Evolutionary conservation across 2,329 filamentous ascomycete species (phyloP).

Genomic region (Trichoderma sp.): DNA sequence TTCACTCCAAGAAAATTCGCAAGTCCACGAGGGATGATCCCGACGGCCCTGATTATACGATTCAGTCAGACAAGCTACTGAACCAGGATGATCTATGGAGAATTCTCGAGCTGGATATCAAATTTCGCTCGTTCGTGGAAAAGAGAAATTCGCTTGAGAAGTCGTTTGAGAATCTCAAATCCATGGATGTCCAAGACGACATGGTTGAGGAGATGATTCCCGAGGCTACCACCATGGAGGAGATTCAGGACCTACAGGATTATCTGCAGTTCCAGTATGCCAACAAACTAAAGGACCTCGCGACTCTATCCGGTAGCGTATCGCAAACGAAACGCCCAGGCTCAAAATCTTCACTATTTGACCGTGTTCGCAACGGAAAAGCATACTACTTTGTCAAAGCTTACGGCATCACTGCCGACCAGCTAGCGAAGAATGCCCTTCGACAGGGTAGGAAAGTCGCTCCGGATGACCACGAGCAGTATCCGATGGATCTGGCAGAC

Average conservation of each 20-base stretch:
- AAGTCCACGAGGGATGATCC: constrained; percentile 65
- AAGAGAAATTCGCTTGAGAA: constrained; percentile 85
- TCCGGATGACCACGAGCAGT: constrained; percentile 78
- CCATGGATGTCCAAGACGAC: constrained; percentile 64
- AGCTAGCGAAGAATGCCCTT: constrained; percentile 83
- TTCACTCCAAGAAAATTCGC: constrained; percentile 75
- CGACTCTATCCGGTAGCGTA: constrained; percentile 60
- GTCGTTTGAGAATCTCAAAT: constrained; percentile 72
- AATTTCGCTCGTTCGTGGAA: constrained; percentile 89
- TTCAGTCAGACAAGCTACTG: constrained; percentile 82
- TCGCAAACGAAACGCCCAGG: constrained; percentile 78
- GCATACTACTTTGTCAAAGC: constrained; percentile 82
- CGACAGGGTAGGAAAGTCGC: constrained; percentile 76
- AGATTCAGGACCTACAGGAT: constrained; percentile 94
- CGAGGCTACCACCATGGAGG: constrained; percentile 82
- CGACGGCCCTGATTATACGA: constrained; percentile 70
- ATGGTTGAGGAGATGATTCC: constrained; percentile 83
- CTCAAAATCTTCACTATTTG: constrained; percentile 77
- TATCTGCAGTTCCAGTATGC: constrained; percentile 95
- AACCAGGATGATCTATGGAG: constrained; percentile 95
- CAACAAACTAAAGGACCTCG: constrained; percentile 77
- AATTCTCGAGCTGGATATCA: constrained; percentile 91
- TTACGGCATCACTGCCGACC: constrained; percentile 87
- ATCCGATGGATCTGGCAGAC: constrained; percentile 86
- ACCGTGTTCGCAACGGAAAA: constrained; percentile 78